These are phyloP conservation scores for Dacryopinax primogenitus DNA, from an alignment of 768 basidiomycete species.

Conservation along the genomic window DNA sequence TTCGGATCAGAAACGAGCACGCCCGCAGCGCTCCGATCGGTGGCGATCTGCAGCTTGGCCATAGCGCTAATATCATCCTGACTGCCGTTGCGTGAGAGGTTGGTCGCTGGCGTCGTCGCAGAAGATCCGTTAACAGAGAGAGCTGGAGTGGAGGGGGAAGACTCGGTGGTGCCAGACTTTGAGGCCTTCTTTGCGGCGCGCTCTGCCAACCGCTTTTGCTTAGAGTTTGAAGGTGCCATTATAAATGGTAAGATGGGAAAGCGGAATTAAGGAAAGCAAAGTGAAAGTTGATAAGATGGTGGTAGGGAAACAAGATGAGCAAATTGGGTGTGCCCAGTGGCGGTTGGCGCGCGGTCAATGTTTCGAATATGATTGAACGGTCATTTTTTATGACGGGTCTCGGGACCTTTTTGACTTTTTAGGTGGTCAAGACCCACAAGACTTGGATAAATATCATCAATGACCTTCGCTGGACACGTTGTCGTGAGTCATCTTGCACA, in stretches of 20 bases:
- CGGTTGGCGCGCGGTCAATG: constrained; percentile 5
- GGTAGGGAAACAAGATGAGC: not conserved
- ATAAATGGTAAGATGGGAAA: not conserved
- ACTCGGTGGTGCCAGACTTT: constrained; percentile 32
- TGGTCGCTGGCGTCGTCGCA: constrained; percentile 66
- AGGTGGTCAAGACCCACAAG: not conserved
- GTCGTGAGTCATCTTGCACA: too few species aligned
- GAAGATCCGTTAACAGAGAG: constrained; percentile 52
- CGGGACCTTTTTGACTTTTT: constrained; percentile 1
- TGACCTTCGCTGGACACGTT: too few species aligned
- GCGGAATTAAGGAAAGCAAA: constrained; percentile 6
- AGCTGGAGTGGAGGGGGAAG: constrained; percentile 44
- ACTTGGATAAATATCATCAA: too few species aligned
- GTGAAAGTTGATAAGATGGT: not conserved
- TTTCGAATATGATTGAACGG: not conserved
- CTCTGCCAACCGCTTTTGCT: constrained; percentile 86
- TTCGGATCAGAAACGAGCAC: constrained; percentile 87
- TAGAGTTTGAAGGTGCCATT: constrained; percentile 31
- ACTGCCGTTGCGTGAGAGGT: constrained; percentile 63
- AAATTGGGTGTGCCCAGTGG: not conserved
- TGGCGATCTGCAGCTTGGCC: constrained; percentile 80
- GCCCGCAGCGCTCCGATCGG: constrained; percentile 85
- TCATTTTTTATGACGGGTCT: constrained; percentile 7
- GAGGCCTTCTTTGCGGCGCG: constrained; percentile 75
- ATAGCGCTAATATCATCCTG: constrained; percentile 68